Evolutionary conservation across 352 stramenopile species (phyloP).

Genomic region (Globisporangium barbulae): DNA sequence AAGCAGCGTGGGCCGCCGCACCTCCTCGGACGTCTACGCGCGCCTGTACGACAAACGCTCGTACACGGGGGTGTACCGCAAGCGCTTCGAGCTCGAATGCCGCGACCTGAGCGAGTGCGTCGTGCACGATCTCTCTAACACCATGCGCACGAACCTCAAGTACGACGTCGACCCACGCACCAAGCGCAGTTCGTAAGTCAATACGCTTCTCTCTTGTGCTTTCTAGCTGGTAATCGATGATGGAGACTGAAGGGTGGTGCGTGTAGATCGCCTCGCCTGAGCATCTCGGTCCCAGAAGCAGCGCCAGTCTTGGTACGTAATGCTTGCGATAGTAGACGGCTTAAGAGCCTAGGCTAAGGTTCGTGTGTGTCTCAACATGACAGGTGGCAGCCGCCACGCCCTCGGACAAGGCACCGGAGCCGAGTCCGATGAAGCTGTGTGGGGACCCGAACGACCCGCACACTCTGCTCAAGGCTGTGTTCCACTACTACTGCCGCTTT

Average conservation of each 20-base stretch:
- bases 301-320: constrained; percentile 13
- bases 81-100: constrained; percentile 53
- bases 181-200: constrained; percentile 38
- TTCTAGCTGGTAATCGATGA: neutral
- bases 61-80: constrained; percentile 65
- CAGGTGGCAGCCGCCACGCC: constrained; percentile 14
- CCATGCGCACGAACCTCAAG: constrained; percentile 55
- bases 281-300: constrained; percentile 15
- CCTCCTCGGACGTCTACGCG: constrained; percentile 42
- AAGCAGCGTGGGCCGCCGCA: neutral
- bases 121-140: constrained; percentile 52
- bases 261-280: constrained; percentile 17
- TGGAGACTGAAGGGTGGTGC: neutral
- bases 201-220: neutral
- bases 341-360: neutral
- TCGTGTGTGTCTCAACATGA: neutral
- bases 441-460: constrained; percentile 78
- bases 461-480: constrained; percentile 74
- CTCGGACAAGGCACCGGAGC: constrained; percentile 15
- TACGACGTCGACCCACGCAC: constrained; percentile 41
- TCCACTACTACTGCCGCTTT: constrained; percentile 87
- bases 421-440: constrained; percentile 34
- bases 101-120: constrained; percentile 45
- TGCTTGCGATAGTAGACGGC: neutral
- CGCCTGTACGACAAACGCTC: constrained; percentile 54